Percentiles rank a stretch among this genome's conserved stretches.
Conservation (phyloP, 345 rosid genomes). For the Populus pruinosa region DNA sequence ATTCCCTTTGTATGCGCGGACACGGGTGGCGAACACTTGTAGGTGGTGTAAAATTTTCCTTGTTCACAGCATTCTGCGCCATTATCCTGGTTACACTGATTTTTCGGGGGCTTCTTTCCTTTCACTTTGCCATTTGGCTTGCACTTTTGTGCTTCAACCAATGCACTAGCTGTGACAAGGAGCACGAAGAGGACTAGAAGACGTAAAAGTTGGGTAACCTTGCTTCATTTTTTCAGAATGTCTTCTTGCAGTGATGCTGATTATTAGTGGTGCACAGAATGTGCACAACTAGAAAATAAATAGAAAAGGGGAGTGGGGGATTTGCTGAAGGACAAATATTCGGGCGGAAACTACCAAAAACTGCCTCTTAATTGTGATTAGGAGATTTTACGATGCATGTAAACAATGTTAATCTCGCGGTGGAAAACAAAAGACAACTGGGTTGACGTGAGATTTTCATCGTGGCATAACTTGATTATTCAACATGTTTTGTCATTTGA, state of each 20-base stretch:
- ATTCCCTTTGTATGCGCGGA: constrained; percentile 3
- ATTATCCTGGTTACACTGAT: background rate
- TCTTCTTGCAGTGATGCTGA: background rate
- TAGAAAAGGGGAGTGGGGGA: background rate
- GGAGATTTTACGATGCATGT: too few relatives aligned
- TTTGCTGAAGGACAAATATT: background rate
- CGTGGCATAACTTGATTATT: too few relatives aligned
- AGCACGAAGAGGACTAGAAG: constrained; percentile 4
- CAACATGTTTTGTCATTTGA: too few relatives aligned
- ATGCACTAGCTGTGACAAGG: background rate
- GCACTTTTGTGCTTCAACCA: constrained; percentile 15
- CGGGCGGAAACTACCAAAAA: too few relatives aligned
- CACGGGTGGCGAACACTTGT: constrained; percentile 11
- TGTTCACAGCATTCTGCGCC: constrained; percentile 15
- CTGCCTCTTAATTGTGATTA: too few relatives aligned
- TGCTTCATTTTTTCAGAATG: constrained; percentile 9
- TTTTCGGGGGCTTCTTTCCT: constrained; percentile 9
- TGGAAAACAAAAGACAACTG: too few relatives aligned
- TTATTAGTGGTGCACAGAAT: background rate
- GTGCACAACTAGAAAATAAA: background rate
- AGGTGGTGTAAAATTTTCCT: constrained; percentile 5
- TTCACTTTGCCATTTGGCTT: constrained; percentile 4
- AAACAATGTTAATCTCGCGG: too few relatives aligned
- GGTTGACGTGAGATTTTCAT: too few relatives aligned
- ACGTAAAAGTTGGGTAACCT: background rate